Conservation (phyloP, 208 protist species). For the Angomonas desouzai region DNA sequence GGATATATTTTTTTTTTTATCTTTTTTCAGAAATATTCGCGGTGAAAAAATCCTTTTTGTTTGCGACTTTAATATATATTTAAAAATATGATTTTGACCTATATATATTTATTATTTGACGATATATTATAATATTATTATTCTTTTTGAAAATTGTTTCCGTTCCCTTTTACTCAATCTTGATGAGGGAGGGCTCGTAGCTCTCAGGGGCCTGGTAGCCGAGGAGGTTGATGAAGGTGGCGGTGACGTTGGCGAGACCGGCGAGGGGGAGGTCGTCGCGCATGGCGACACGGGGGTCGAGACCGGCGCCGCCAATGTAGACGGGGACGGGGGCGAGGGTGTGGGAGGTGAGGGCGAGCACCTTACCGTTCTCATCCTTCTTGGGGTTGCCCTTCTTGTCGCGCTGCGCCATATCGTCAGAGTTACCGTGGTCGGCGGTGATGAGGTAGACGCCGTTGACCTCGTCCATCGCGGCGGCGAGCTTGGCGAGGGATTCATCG, state of each 20-base stretch:
- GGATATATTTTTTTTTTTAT: not conserved
- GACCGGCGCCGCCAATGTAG: constrained; percentile 84
- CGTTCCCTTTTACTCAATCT: constrained; percentile 26
- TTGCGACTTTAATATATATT: not conserved
- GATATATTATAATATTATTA: too few species aligned
- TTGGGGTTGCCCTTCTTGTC: constrained; percentile 91
- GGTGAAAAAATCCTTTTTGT: too few species aligned
- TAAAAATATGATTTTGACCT: too few species aligned
- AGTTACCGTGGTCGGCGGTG: constrained; percentile 95
- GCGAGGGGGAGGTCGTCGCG: constrained; percentile 78
- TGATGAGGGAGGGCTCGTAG: constrained; percentile 87
- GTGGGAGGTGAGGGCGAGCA: constrained; percentile 90
- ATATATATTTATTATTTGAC: too few species aligned
- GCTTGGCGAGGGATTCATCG: constrained; percentile 73
- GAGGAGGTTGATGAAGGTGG: constrained; percentile 93
- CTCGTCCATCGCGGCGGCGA: constrained; percentile 82
- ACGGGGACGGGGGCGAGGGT: constrained; percentile 91
- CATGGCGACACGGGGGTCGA: constrained; percentile 80
- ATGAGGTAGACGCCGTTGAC: constrained; percentile 87
- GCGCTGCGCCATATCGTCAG: constrained; percentile 93
- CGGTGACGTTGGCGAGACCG: constrained; percentile 92
- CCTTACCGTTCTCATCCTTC: constrained; percentile 54
- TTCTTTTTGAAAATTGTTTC: too few species aligned
- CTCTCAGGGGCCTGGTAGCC: constrained; percentile 87
- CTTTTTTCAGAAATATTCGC: not conserved